phyloP scores from a whole-genome alignment of 2,329 filamentous ascomycete species.

The Graphilbum fragrans region DNA sequence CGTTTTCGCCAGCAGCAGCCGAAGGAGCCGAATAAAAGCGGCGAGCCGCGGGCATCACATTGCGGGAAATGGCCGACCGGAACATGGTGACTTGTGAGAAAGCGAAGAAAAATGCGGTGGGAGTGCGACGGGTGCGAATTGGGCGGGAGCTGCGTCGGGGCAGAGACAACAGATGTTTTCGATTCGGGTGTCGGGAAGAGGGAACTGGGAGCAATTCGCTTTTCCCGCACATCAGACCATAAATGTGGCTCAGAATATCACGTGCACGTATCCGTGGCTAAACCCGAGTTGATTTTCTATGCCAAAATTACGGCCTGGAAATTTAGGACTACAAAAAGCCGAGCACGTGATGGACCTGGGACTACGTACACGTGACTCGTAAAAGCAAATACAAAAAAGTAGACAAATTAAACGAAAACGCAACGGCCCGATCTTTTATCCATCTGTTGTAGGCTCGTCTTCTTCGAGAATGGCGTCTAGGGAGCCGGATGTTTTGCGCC shows the following conservation, averaged over 20 bases:
- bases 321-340: too few relatives aligned
- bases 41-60: slow-evolving; percentile 9
- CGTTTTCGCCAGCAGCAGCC: slow-evolving; percentile 50
- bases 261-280: too few relatives aligned
- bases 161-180: not conserved
- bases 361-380: too few relatives aligned
- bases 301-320: too few relatives aligned
- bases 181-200: slow-evolving; percentile 7
- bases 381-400: too few relatives aligned
- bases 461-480: not conserved
- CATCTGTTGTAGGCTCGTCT: not conserved
- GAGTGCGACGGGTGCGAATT: not conserved
- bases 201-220: slow-evolving; percentile 3
- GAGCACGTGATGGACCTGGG: too few relatives aligned
- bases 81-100: slow-evolving; percentile 6
- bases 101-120: not conserved
- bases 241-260: too few relatives aligned
- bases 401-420: too few relatives aligned
- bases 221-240: slow-evolving; percentile 12
- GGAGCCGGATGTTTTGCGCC: not conserved
- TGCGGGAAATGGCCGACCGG: slow-evolving; percentile 9
- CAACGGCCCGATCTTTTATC: too few relatives aligned
- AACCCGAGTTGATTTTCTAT: too few relatives aligned
- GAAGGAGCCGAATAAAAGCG: slow-evolving; percentile 10
- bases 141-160: too few relatives aligned